Evolutionary conservation across 768 basidiomycete species (phyloP).

Genomic region (Daedalea quercina): DNA sequence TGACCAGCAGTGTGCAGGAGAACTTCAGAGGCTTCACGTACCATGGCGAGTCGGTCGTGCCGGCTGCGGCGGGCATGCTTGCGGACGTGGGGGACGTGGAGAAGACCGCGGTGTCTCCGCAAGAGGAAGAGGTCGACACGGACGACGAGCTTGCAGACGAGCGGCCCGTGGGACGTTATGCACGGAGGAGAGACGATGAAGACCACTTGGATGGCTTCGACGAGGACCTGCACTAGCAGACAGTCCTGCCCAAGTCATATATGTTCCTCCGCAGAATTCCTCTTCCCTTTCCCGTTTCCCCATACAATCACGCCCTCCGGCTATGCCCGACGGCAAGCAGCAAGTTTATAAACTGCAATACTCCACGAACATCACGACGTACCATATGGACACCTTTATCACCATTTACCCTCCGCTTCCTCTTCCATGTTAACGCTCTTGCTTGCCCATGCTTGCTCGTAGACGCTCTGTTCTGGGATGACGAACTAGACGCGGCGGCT

Average conservation of each 20-base stretch:
- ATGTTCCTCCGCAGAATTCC: neutral
- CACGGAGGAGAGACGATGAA: conserved; percentile 40
- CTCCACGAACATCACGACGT: neutral
- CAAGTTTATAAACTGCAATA: neutral
- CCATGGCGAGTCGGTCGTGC: conserved; percentile 56
- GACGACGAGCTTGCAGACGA: conserved; percentile 77
- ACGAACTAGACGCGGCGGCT: neutral
- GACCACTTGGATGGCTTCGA: conserved; percentile 21
- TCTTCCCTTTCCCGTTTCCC: too few species aligned
- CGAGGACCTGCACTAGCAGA: conserved; percentile 22
- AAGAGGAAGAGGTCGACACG: conserved; percentile 42
- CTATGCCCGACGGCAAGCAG: neutral
- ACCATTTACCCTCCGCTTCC: neutral
- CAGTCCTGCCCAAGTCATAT: neutral
- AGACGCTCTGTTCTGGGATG: neutral
- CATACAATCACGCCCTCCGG: neutral
- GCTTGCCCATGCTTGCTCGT: neutral
- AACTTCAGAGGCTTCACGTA: conserved; percentile 95
- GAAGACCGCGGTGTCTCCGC: conserved; percentile 22
- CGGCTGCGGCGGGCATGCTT: conserved; percentile 34
- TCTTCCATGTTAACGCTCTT: neutral
- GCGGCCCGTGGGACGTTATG: conserved; percentile 64
- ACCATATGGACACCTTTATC: neutral
- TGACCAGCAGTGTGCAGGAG: conserved; percentile 92
- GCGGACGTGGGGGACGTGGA: conserved; percentile 24